A percentile compares a stretch with the other conserved stretches of the same genome.
phyloP scores from a whole-genome alignment of 164 flowering plant genomes.

The Stephania cephalantha region DNA sequence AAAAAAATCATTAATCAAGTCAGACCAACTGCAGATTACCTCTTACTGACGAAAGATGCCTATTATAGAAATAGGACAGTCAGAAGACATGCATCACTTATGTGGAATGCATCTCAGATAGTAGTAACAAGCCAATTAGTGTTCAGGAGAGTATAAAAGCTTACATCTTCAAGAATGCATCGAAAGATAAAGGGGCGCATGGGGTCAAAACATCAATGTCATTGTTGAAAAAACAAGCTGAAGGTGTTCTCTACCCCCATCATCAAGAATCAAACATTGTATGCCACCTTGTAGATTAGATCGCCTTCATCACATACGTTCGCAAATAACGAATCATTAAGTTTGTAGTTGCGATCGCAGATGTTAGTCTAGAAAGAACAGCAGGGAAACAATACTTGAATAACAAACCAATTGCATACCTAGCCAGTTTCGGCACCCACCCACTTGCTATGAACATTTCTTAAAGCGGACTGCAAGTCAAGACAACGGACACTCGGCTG shows the following conservation, averaged over 20 bases:
- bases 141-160: constrained; percentile 6
- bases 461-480: too few species aligned
- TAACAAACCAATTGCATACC: constrained; percentile 24
- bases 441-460: constrained; percentile 33
- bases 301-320: constrained; percentile 24
- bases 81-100: background rate
- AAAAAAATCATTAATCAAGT: too few species aligned
- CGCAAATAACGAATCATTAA: constrained; percentile 34
- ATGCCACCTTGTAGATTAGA: constrained; percentile 31
- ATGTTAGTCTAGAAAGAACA: constrained; percentile 19
- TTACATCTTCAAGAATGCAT: constrained; percentile 7
- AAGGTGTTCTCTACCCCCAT: constrained; percentile 23
- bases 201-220: constrained; percentile 19
- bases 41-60: too few species aligned
- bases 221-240: constrained; percentile 18
- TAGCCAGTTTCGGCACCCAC: constrained; percentile 37
- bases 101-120: background rate
- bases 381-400: constrained; percentile 23
- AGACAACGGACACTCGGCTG: too few species aligned
- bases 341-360: constrained; percentile 27
- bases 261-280: constrained; percentile 15
- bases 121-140: constrained; percentile 4
- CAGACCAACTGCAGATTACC: too few species aligned
- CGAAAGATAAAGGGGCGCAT: background rate
- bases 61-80: too few species aligned